phyloP scores from a whole-genome alignment of 352 stramenopile species.

The Halophytophthora batemanensis region DNA sequence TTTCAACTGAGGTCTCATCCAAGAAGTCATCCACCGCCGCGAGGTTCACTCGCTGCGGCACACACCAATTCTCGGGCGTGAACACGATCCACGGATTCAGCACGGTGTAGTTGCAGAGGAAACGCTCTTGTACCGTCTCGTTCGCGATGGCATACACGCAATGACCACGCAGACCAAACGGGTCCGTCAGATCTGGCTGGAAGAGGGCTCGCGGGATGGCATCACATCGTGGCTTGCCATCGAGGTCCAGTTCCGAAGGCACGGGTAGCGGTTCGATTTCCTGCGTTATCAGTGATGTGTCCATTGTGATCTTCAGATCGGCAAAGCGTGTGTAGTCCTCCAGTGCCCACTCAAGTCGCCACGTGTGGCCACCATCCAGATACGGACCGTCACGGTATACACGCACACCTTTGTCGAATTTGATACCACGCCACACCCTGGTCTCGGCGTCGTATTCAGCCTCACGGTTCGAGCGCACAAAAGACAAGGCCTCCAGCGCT shows the following conservation, averaged over 20 bases:
- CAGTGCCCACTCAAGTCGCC: constrained; percentile 69
- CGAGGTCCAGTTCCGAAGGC: constrained; percentile 43
- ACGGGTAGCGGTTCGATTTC: constrained; percentile 59
- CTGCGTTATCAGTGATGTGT: constrained; percentile 57
- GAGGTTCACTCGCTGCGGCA: constrained; percentile 49
- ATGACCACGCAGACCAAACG: constrained; percentile 44
- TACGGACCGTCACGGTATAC: constrained; percentile 65
- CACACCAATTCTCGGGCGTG: constrained; percentile 65
- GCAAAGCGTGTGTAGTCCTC: constrained; percentile 73
- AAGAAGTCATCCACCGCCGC: constrained; percentile 55
- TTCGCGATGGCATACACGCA: constrained; percentile 71
- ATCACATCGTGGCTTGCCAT: constrained; percentile 40
- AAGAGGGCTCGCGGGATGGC: constrained; percentile 53
- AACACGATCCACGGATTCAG: constrained; percentile 73
- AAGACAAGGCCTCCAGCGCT: constrained; percentile 60
- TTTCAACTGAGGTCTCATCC: constrained; percentile 42
- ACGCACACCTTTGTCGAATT: constrained; percentile 74
- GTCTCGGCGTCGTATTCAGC: constrained; percentile 59
- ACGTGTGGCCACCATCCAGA: constrained; percentile 68
- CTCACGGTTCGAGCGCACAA: constrained; percentile 67
- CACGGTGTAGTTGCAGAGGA: constrained; percentile 76
- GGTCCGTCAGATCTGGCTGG: constrained; percentile 36
- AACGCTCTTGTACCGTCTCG: constrained; percentile 60
- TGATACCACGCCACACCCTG: constrained; percentile 39
- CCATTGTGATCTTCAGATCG: constrained; percentile 57